phyloP scores from a whole-genome alignment of 768 basidiomycete genomes.

The Suillus decipiens region DNA sequence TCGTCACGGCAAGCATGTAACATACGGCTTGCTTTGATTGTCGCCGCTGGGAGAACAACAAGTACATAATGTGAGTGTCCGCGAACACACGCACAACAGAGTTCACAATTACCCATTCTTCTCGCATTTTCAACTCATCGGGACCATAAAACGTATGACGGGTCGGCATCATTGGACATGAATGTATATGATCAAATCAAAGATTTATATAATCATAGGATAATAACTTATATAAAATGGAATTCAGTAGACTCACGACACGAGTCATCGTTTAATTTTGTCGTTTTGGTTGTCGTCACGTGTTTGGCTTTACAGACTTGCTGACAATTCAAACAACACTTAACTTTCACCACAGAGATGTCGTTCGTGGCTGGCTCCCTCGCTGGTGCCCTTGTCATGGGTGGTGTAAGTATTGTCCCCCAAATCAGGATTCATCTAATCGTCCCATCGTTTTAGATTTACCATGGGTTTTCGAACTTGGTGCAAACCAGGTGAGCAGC shows the following conservation, averaged over 20 bases:
- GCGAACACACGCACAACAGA: too few relatives aligned
- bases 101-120: too few relatives aligned
- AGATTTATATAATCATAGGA: too few relatives aligned
- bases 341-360: constrained; percentile 36
- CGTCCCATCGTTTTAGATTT: constrained; percentile 43
- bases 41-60: too few relatives aligned
- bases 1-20: too few relatives aligned
- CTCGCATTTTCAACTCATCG: too few relatives aligned
- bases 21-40: too few relatives aligned
- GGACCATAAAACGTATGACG: too few relatives aligned
- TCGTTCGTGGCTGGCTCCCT: constrained; percentile 64
- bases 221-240: too few relatives aligned
- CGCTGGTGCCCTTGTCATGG: constrained; percentile 69
- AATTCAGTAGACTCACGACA: not conserved
- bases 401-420: constrained; percentile 47
- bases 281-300: not conserved
- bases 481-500: constrained; percentile 54
- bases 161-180: too few relatives aligned
- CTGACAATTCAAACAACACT: not conserved
- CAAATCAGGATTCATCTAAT: not conserved
- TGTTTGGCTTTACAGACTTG: not conserved
- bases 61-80: too few relatives aligned
- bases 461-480: constrained; percentile 71
- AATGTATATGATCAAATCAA: too few relatives aligned
- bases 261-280: not conserved